Evolutionary conservation across 768 basidiomycete species (phyloP), one percentile per base, ranked within the genome.

Genomic region (Tephrocybe sp.): DNA sequence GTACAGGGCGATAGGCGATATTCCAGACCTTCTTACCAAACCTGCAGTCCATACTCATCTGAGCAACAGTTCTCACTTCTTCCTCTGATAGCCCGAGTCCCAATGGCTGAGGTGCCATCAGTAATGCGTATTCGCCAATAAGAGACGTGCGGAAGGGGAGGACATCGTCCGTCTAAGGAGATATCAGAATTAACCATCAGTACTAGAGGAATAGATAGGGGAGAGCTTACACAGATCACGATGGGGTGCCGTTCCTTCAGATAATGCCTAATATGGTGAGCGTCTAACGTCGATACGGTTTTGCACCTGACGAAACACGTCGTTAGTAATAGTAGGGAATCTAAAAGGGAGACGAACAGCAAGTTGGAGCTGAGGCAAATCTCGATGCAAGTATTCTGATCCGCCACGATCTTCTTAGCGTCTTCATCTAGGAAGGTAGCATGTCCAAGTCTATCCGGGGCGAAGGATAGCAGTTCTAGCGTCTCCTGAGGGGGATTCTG

Each of bases 351-450:
- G 14, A 69, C 85, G 47, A 62, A 88, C 83, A 90, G 56, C 10
- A 93, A 61, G 66, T 93, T 93, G 0, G 90, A 92, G 15, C 78
- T 85, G 24, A 93, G 74, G 63, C 91, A 93, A 37, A 93, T 85
- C 66, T 93, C 91, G 34, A 93, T 78, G 62, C 82, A 82, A 37
- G 79, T 79, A 32, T 80, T 76, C 21, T 72, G 66, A 28, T 70
- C 54, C 47, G 79, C 67, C 7, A 90, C 86, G 34, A 84, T 62
- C 1, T 70, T 65, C 53, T 80, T 78, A 0, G 82, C 80, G 40
- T 81, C 79, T 2, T 80, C 78, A 51, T 83, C 71, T 20, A 94
- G 75, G 67, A 88, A 92, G 0, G 91, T 93, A 2, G 88, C 91
- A 54, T 93, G 91, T 0, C 91, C 88, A 0, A 93, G 71, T 37